phyloP scores from a whole-genome alignment of 345 rosid species.

The Eucalyptus pauciflora region DNA sequence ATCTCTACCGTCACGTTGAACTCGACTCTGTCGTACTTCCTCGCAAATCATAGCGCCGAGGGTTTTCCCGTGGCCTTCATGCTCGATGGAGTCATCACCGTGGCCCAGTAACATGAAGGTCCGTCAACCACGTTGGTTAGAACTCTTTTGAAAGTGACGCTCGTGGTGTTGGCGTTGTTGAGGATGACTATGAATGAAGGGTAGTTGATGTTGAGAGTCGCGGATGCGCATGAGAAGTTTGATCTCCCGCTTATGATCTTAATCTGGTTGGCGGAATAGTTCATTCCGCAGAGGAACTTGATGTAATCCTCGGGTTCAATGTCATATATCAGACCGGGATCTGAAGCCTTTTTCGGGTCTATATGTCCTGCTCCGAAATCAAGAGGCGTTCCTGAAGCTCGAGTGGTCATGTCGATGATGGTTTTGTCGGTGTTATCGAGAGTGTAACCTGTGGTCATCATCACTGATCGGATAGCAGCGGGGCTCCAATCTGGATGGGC shows the following conservation, averaged over 20 bases:
- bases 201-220: slow-evolving; percentile 31
- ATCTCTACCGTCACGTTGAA: no score
- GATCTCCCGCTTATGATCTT: slow-evolving; percentile 9
- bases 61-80: no score
- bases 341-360: slow-evolving; percentile 23
- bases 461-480: slow-evolving; percentile 29
- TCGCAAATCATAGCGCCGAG: no score
- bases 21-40: no score
- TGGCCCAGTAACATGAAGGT: no score
- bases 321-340: slow-evolving; percentile 40
- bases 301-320: slow-evolving; percentile 12
- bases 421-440: background rate
- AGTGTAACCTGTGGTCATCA: slow-evolving; percentile 33
- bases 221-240: slow-evolving; percentile 3
- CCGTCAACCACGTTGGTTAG: no score
- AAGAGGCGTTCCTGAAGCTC: slow-evolving; percentile 27
- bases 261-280: slow-evolving; percentile 18
- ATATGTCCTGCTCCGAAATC: slow-evolving; percentile 38
- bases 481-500: no score
- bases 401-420: slow-evolving; percentile 19
- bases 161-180: slow-evolving; percentile 30
- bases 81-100: no score
- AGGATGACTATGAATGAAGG: slow-evolving; percentile 38
- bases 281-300: slow-evolving; percentile 22
- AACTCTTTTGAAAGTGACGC: no score